A percentile compares a stretch with the other conserved stretches of the same genome.
Evolutionary conservation across 2,329 filamentous ascomycete species (phyloP).

Genomic region (Calonectria pauciramosa): DNA sequence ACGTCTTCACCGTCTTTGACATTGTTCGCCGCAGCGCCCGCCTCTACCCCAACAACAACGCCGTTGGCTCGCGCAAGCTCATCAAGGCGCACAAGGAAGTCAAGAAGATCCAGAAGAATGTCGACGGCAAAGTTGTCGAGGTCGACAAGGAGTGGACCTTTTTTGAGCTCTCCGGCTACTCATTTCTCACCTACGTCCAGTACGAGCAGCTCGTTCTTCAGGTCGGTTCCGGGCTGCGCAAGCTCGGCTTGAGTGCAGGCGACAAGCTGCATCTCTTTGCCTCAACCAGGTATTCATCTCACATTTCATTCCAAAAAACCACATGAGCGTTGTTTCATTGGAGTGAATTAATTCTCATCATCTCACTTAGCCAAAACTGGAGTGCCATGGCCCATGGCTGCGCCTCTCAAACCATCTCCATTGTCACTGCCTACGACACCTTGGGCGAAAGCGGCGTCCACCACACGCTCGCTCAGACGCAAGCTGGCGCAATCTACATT

Average conservation of each 20-base stretch:
- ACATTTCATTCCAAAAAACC: conserved; percentile 28
- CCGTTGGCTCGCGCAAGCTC: conserved; percentile 79
- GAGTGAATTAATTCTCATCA: neutral
- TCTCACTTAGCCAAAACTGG: conserved; percentile 77
- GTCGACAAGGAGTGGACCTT: conserved; percentile 92
- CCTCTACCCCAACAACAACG: conserved; percentile 70
- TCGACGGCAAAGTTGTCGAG: conserved; percentile 82
- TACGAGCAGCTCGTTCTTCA: conserved; percentile 79
- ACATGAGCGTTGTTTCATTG: too few species aligned
- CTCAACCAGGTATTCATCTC: conserved; percentile 73
- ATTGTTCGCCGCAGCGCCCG: conserved; percentile 78
- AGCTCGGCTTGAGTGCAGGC: conserved; percentile 75
- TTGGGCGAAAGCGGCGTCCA: conserved; percentile 86
- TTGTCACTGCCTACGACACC: conserved; percentile 95
- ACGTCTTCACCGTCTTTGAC: conserved; percentile 82
- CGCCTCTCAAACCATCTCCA: conserved; percentile 87
- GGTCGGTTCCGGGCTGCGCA: conserved; percentile 79
- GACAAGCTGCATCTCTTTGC: conserved; percentile 85
- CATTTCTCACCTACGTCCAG: conserved; percentile 82
- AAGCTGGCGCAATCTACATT: conserved; percentile 85
- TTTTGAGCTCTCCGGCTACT: conserved; percentile 84
- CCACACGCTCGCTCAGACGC: conserved; percentile 88
- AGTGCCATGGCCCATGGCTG: conserved; percentile 82
- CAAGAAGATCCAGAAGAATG: conserved; percentile 88
- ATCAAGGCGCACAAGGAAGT: conserved; percentile 83